These are phyloP conservation scores for Knoxia roxburghii DNA, from an alignment of 257 asterid species.

Conservation along the genomic window DNA sequence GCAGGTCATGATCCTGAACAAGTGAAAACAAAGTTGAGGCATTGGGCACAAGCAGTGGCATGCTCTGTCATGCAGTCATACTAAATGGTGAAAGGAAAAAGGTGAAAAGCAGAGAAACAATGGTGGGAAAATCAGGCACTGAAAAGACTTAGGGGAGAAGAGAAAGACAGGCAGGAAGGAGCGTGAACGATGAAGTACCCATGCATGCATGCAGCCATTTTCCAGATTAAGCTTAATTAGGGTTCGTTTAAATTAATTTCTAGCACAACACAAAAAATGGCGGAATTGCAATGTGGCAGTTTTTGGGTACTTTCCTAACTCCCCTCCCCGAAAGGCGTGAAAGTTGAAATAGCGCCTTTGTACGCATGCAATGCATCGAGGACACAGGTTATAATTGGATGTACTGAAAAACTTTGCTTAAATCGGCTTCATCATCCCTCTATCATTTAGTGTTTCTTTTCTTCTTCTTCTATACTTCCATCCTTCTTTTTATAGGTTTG, in stretches of 20 bases:
- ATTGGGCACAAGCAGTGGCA: constrained; percentile 75
- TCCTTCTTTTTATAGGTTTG: too few species aligned
- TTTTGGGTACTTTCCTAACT: neutral
- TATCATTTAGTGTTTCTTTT: neutral
- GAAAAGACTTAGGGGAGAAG: neutral
- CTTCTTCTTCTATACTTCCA: too few species aligned
- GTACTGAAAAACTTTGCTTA: neutral
- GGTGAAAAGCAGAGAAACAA: too few species aligned
- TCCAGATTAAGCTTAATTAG: neutral
- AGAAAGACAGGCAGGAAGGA: neutral
- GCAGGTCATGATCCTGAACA: constrained; percentile 67
- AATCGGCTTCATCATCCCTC: neutral
- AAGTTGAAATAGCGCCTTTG: neutral
- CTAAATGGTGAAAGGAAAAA: constrained; percentile 9
- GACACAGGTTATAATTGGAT: neutral
- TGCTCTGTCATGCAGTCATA: constrained; percentile 57
- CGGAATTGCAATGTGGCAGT: neutral
- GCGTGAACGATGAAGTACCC: neutral
- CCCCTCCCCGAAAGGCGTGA: neutral
- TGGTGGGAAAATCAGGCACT: neutral
- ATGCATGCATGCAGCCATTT: neutral
- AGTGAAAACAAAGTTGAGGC: constrained; percentile 63
- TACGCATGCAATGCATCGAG: neutral
- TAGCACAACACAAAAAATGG: neutral
- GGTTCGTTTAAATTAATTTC: neutral